Evolutionary conservation across 495 filamentous ascomycete species (phyloP).

Genomic region (Aspergillus conjunctus): DNA sequence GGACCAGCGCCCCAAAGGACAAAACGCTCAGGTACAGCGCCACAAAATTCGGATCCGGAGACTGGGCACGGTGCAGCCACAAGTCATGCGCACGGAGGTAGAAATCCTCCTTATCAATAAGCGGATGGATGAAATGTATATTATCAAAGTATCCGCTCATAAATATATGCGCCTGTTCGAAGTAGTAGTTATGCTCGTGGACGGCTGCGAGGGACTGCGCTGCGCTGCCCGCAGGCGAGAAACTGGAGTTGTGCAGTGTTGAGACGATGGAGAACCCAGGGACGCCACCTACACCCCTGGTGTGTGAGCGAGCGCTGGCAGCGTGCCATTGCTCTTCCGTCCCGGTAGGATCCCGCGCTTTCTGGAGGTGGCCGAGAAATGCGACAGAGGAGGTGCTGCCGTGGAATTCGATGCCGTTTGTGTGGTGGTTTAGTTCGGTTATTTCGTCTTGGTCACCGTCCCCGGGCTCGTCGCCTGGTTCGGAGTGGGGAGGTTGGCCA

Average conservation of each 20-base stretch:
- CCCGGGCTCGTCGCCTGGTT: conserved; percentile 29
- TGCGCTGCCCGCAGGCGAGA: conserved; percentile 35
- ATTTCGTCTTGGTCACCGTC: conserved; percentile 39
- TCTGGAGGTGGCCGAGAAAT: conserved; percentile 38
- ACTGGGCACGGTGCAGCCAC: conserved; percentile 37
- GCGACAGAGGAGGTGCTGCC: conserved; percentile 45
- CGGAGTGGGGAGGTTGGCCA: conserved; percentile 1
- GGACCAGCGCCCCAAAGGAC: conserved; percentile 41
- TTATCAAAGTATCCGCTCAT: conserved; percentile 50
- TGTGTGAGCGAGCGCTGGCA: neutral
- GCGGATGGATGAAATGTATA: conserved; percentile 45
- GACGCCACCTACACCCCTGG: neutral
- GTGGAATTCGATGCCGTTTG: conserved; percentile 44
- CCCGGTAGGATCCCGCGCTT: conserved; percentile 31
- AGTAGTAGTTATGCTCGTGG: conserved; percentile 42
- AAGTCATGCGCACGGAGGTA: conserved; percentile 39
- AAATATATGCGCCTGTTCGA: conserved; percentile 44
- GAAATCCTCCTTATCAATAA: conserved; percentile 47
- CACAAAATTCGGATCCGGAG: conserved; percentile 42
- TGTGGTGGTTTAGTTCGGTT: conserved; percentile 43
- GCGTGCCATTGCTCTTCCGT: conserved; percentile 21
- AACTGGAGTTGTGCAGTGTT: conserved; percentile 43
- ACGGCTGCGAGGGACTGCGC: conserved; percentile 28
- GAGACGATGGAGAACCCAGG: conserved; percentile 39
- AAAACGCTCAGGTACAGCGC: conserved; percentile 45